A percentile compares a stretch with the other conserved stretches of the same genome.
Conservation (phyloP, 768 basidiomycete species). For the Boletus edulis region DNA sequence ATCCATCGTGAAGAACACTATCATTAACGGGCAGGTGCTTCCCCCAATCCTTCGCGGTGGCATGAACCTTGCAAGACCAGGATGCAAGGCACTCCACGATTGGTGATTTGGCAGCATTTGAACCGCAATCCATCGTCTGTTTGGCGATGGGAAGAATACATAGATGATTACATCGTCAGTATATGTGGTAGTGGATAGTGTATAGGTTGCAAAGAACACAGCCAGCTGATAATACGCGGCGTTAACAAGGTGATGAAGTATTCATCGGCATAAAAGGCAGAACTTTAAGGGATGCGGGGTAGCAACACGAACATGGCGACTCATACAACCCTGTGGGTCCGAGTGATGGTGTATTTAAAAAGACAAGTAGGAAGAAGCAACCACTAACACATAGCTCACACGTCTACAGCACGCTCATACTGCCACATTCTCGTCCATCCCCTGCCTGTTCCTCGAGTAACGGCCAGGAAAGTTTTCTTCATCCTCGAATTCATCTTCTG, state of each 20-base stretch:
- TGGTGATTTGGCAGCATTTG: constrained; percentile 47
- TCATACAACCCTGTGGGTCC: constrained; percentile 25
- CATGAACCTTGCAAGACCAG: constrained; percentile 71
- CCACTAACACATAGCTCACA: constrained; percentile 10
- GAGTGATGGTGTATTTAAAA: constrained; percentile 3
- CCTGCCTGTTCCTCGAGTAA: constrained; percentile 59
- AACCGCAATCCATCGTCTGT: background rate
- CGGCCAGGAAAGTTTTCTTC: constrained; percentile 61
- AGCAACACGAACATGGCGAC: constrained; percentile 4
- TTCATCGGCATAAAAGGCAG: constrained; percentile 2
- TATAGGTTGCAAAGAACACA: constrained; percentile 15
- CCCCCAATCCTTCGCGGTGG: constrained; percentile 86
- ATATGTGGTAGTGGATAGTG: constrained; percentile 26
- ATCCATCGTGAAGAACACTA: constrained; percentile 82
- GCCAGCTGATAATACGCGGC: constrained; percentile 6
- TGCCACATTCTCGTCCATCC: constrained; percentile 35
- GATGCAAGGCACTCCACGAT: constrained; percentile 63
- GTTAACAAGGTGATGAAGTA: constrained; percentile 6
- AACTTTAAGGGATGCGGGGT: constrained; percentile 2
- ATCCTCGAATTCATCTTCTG: constrained; percentile 80
- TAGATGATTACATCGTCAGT: constrained; percentile 25
- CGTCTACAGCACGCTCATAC: constrained; percentile 23
- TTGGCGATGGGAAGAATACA: constrained; percentile 1
- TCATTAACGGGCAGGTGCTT: constrained; percentile 80
- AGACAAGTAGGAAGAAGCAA: constrained; percentile 6